Evolutionary conservation across 2,329 filamentous ascomycete genomes (phyloP), one percentile per base, ranked within the genome.

Genomic region (Penicillium occitanis): DNA sequence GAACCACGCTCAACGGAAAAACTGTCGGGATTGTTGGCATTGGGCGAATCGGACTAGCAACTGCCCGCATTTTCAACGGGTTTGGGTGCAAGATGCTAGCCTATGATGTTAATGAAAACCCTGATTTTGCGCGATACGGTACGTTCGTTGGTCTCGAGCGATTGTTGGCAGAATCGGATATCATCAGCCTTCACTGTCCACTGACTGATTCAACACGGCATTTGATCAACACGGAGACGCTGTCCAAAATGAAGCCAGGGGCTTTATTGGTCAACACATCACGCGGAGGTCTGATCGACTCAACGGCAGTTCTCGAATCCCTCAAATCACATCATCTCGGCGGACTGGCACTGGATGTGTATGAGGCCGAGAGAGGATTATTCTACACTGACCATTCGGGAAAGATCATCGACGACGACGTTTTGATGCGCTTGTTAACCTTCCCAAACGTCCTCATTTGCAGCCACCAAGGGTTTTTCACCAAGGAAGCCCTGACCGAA

Each of bases 391-490:
- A 90, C 69, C 86, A 88, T 71, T 88, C 86, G 5, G 83, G 80
- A 14, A 83, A 88, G 68, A 87, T 90, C 70, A 88, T 90, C 68
- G 81, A 90, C 59, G 88, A 91, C 71, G 88, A 90, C 70, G 80
- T 85, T 65, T 79, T 91, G 53, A 88, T 88, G 83, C 83, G 88
- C 5, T 76, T 91, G 68, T 86, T 88, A 77, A 90, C 87, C 0
- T 90, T 90, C 71, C 88, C 84, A 67, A 90, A 90, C 68, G 88
- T 89, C 3, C 74, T 91, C 53, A 78, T 91, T 67, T 88, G 85
- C 69, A 88, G 88, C 0, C 88, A 91, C 70, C 88, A 90, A 78
- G 88, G 86, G 1, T 91, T 90, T 77, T 88, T 91, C 71, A 90
- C 88, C 5, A 78, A 84, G 40, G 88, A 90, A 76, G 88, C 88